Percentiles rank a stretch among this genome's conserved stretches.
Evolutionary conservation across 495 filamentous ascomycete species (phyloP).

Genomic region (Penicillium samsonianum): DNA sequence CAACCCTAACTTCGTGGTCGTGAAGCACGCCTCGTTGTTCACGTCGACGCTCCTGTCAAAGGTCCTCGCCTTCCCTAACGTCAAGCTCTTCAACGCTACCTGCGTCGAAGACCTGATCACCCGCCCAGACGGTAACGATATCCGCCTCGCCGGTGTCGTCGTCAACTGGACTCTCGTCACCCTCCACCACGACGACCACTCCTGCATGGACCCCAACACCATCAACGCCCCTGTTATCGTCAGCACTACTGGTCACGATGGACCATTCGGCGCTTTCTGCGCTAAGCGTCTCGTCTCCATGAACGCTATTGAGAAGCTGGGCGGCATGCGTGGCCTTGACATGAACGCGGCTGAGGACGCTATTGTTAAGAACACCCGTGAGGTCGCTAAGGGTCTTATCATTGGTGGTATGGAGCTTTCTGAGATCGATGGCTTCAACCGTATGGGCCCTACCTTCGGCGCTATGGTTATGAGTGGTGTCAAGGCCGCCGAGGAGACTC

Average conservation of each 20-base stretch:
- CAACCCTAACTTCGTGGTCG: slow-evolving; percentile 82
- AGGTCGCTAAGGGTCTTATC: slow-evolving; percentile 82
- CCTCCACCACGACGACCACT: slow-evolving; percentile 90
- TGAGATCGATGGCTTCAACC: slow-evolving; percentile 86
- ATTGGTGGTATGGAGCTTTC: slow-evolving; percentile 93
- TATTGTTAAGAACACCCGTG: slow-evolving; percentile 85
- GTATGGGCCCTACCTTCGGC: slow-evolving; percentile 79
- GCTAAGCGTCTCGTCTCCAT: slow-evolving; percentile 84
- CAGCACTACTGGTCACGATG: slow-evolving; percentile 87
- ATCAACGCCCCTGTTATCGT: slow-evolving; percentile 87
- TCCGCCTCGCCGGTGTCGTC: slow-evolving; percentile 83
- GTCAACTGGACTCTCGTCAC: slow-evolving; percentile 92
- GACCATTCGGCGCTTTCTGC: slow-evolving; percentile 85
- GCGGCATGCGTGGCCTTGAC: slow-evolving; percentile 87
- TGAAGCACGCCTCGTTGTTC: slow-evolving; percentile 91
- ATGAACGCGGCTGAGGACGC: slow-evolving; percentile 89
- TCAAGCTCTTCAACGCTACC: slow-evolving; percentile 95
- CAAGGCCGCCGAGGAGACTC: slow-evolving; percentile 83
- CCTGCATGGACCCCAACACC: slow-evolving; percentile 94
- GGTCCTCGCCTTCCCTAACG: slow-evolving; percentile 79
- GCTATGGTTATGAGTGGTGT: slow-evolving; percentile 84
- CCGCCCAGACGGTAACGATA: slow-evolving; percentile 47
- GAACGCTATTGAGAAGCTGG: slow-evolving; percentile 76
- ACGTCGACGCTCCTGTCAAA: slow-evolving; percentile 80
- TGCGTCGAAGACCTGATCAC: slow-evolving; percentile 90